Conservation (phyloP, 78 protist species). For the Dictyostelium firmibasis region DNA sequence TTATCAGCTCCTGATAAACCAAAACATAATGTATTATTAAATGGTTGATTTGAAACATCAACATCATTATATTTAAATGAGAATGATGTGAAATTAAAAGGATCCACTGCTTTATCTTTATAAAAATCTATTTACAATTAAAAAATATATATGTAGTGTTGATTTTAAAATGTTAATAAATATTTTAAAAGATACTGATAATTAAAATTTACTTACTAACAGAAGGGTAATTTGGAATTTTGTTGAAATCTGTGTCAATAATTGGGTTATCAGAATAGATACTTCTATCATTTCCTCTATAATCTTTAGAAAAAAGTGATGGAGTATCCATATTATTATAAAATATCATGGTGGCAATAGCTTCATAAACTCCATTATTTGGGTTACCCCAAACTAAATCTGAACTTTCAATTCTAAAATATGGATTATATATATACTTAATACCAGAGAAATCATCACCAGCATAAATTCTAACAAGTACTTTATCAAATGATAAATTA, state of each 20-base stretch:
- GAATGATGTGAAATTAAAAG: not conserved
- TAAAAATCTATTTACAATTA: too few relatives aligned
- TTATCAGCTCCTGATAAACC: not conserved
- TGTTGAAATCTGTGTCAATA: not conserved
- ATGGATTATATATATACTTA: not conserved
- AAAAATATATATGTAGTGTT: not conserved
- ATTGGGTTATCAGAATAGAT: not conserved
- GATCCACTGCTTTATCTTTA: not conserved
- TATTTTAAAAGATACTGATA: too few relatives aligned
- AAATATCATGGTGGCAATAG: not conserved
- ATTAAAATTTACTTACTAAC: not conserved
- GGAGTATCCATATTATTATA: not conserved
- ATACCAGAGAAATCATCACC: not conserved
- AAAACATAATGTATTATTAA: not conserved
- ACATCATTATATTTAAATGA: not conserved
- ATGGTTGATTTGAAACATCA: not conserved
- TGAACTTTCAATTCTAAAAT: not conserved
- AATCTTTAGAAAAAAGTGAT: not conserved
- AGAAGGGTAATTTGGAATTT: not conserved
- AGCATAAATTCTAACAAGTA: not conserved
- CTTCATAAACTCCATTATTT: conserved; percentile 14
- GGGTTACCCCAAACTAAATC: conserved; percentile 16
- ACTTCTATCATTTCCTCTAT: not conserved
- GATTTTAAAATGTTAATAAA: not conserved
- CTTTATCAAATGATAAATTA: not conserved